Percentiles rank a stretch among this genome's conserved stretches.
These are phyloP conservation scores for Ensete glaucum DNA, from an alignment of 176 grass and related monocot species.

Conservation along the genomic window DNA sequence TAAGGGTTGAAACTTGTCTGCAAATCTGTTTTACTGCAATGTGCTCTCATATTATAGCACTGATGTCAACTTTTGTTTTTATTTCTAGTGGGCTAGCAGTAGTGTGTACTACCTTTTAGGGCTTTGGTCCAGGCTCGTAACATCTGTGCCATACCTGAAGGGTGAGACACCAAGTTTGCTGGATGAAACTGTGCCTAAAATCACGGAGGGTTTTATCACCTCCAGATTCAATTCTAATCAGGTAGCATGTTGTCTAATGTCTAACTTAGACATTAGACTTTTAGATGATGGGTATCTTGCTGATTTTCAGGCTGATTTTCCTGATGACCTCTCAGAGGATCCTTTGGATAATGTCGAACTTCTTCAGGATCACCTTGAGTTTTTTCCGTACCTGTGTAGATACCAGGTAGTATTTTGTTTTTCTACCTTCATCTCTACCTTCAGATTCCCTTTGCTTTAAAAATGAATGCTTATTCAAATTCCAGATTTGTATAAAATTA, in stretches of 20 bases:
- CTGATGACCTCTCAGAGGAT: constrained; percentile 65
- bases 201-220: constrained; percentile 93
- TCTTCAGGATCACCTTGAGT: constrained; percentile 96
- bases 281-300: background rate
- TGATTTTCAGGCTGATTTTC: constrained; percentile 55
- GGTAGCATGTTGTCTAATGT: constrained; percentile 31
- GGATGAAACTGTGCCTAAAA: constrained; percentile 97
- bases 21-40: no score
- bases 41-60: no score
- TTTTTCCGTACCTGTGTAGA: constrained; percentile 96
- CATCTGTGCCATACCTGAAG: constrained; percentile 98
- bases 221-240: constrained; percentile 96
- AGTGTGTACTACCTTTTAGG: constrained; percentile 95
- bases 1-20: no score
- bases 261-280: no score
- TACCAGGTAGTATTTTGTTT: constrained; percentile 54
- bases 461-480: no score
- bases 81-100: constrained; percentile 85
- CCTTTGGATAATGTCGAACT: constrained; percentile 84
- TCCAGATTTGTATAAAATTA: no score
- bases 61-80: no score
- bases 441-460: no score
- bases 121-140: constrained; percentile 95
- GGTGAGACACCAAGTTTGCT: constrained; percentile 82
- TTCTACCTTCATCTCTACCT: no score